A percentile compares a stretch with the other conserved stretches of the same genome.
These are phyloP conservation scores for Eutrema salsugineum DNA, from an alignment of 441 rosid species.

Conservation along the genomic window DNA sequence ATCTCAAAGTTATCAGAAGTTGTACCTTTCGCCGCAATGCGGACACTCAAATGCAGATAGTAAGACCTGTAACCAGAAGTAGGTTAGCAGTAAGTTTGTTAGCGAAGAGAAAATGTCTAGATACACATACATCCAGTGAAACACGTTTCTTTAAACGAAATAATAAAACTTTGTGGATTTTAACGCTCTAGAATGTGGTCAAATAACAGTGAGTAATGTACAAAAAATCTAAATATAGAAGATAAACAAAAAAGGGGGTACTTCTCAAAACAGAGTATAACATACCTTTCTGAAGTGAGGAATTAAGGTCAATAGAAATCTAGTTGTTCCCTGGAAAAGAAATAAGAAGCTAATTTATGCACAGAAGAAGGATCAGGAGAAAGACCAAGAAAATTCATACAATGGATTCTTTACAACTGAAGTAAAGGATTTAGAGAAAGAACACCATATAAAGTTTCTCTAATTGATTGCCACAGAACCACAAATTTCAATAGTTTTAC, in stretches of 20 bases:
- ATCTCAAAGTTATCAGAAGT: neutral
- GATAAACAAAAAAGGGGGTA: neutral
- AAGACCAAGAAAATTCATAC: neutral
- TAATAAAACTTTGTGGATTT: neutral
- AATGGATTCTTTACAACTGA: neutral
- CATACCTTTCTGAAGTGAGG: slow-evolving; percentile 86
- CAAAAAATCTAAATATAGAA: neutral
- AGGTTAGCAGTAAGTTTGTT: neutral
- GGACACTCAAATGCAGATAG: slow-evolving; percentile 89
- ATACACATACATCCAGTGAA: too few species aligned
- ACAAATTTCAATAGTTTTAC: neutral
- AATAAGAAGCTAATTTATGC: neutral
- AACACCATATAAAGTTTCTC: too few species aligned
- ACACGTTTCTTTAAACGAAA: neutral
- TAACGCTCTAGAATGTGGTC: neutral
- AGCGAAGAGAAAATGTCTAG: too few species aligned
- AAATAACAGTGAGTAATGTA: neutral
- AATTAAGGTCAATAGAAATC: slow-evolving; percentile 72
- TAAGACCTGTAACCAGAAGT: slow-evolving; percentile 49
- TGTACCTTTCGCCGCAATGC: slow-evolving; percentile 82
- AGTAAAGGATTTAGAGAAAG: neutral
- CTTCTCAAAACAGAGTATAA: neutral
- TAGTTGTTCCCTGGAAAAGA: slow-evolving; percentile 58
- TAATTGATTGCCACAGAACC: neutral
- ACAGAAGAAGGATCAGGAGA: neutral